A percentile compares a stretch with the other conserved stretches of the same genome.
phyloP scores from a whole-genome alignment of 441 rosid genomes.

The Brassica balearica region DNA sequence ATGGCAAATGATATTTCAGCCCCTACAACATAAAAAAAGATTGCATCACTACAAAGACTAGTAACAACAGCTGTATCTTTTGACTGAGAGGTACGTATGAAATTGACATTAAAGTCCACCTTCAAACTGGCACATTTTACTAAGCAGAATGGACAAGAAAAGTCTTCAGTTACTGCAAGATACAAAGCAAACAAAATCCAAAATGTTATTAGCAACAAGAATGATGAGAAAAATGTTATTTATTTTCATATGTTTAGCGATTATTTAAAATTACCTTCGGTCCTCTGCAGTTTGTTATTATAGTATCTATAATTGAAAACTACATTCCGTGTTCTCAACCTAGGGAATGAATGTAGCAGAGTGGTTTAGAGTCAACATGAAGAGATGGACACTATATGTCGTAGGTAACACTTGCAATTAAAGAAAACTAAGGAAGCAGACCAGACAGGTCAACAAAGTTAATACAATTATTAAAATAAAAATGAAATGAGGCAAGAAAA shows the following conservation, averaged over 20 bases:
- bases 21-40: conserved; percentile 62
- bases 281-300: conserved; percentile 87
- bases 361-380: conserved; percentile 26
- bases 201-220: conserved; percentile 13
- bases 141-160: conserved; percentile 97
- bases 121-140: conserved; percentile 94
- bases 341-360: conserved; percentile 47
- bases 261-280: conserved; percentile 74
- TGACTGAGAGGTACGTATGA: conserved; percentile 33
- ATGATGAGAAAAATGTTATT: conserved; percentile 2
- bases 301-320: conserved; percentile 92
- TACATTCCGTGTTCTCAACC: conserved; percentile 97
- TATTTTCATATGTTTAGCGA: background rate
- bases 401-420: conserved; percentile 15
- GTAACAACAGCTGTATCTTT: conserved; percentile 36
- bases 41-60: conserved; percentile 28
- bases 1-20: conserved; percentile 81
- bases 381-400: conserved; percentile 19
- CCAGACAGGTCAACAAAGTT: conserved; percentile 6
- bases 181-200: conserved; percentile 32
- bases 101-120: conserved; percentile 53
- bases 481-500: conserved; percentile 20
- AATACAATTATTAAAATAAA: conserved; percentile 9
- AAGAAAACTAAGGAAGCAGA: conserved; percentile 19
- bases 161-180: conserved; percentile 97